Evolutionary conservation across 371 early-diverging fungal genomes (phyloP).

Genomic region (Capillidium heterosporum): DNA sequence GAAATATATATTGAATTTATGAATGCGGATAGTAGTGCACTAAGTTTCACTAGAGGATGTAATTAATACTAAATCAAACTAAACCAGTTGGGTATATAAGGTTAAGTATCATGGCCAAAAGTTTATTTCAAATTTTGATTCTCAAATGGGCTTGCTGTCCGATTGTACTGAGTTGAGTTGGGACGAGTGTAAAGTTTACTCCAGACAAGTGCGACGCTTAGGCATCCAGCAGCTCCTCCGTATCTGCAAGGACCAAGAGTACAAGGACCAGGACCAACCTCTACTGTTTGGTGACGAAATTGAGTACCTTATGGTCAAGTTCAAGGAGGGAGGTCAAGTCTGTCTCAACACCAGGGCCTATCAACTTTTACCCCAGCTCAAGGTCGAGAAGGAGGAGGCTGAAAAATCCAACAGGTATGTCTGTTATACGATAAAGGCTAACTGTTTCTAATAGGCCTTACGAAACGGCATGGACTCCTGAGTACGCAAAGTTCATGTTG

Average conservation of each 20-base stretch:
- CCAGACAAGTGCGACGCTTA: constrained; percentile 71
- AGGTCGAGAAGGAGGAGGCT: constrained; percentile 43
- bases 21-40: no score
- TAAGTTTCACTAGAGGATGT: no score
- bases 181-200: constrained; percentile 69
- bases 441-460: constrained; percentile 9
- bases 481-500: constrained; percentile 90
- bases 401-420: constrained; percentile 14
- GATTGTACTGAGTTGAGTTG: constrained; percentile 22
- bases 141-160: background rate
- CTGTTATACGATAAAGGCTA: constrained; percentile 3
- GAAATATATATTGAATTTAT: no score
- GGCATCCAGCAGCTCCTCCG: constrained; percentile 87
- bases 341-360: constrained; percentile 59
- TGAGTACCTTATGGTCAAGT: constrained; percentile 76
- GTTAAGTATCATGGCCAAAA: no score
- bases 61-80: no score
- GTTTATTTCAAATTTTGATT: background rate
- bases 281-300: constrained; percentile 91
- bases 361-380: constrained; percentile 58
- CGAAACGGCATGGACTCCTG: constrained; percentile 76
- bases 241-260: constrained; percentile 63
- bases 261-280: constrained; percentile 43
- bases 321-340: constrained; percentile 53
- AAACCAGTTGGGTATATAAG: no score